phyloP scores from a whole-genome alignment of 2,329 filamentous ascomycete species.

The Talaromyces sp. region DNA sequence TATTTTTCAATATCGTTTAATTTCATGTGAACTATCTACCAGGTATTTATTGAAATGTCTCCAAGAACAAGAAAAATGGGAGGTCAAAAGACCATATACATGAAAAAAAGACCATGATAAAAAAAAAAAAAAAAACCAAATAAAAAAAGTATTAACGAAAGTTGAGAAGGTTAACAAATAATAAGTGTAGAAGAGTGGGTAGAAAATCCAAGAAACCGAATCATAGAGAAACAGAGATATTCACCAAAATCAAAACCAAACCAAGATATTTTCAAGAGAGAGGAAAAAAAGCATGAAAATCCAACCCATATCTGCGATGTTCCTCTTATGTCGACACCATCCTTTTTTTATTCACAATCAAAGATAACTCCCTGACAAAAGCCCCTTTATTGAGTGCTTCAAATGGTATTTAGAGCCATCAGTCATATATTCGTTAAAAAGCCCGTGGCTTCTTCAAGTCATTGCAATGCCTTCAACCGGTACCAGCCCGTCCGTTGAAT shows the following conservation, averaged over 20 bases:
- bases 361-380: constrained; percentile 21
- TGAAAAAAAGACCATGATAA: not conserved
- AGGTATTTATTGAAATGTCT: constrained; percentile 17
- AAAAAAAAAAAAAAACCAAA: constrained; percentile 4
- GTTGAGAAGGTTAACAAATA: constrained; percentile 25
- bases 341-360: constrained; percentile 28
- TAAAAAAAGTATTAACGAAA: constrained; percentile 15
- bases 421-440: constrained; percentile 33
- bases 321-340: constrained; percentile 12
- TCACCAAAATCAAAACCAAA: constrained; percentile 5
- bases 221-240: constrained; percentile 9
- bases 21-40: not conserved
- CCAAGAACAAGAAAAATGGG: constrained; percentile 7
- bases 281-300: not conserved
- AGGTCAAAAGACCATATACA: constrained; percentile 18
- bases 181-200: constrained; percentile 8
- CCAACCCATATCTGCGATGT: constrained; percentile 12
- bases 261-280: constrained; percentile 12
- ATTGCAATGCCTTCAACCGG: constrained; percentile 16
- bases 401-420: constrained; percentile 27
- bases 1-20: not conserved
- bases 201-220: constrained; percentile 7
- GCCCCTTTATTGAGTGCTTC: constrained; percentile 18
- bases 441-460: constrained; percentile 7
- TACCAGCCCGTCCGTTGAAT: constrained; percentile 18